Evolutionary conservation across 1,284 basidiomycete genomes (phyloP), one percentile per base, ranked within the genome.

Genomic region (Ustilago shanxiensis): DNA sequence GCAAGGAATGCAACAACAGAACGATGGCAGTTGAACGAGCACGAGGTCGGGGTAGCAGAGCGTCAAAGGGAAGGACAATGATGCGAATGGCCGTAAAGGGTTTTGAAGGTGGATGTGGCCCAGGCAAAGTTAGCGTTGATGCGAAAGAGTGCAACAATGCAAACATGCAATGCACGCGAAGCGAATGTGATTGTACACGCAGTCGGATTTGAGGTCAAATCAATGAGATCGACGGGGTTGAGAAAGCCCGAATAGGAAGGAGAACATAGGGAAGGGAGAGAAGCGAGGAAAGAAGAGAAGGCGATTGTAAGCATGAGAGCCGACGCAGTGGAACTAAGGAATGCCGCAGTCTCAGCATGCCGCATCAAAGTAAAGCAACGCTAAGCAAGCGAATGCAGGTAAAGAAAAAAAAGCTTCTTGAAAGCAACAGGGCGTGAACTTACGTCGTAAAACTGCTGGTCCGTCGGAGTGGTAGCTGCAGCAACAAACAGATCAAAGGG

Each of bases 371-470:
- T 3, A 7, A 11, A 31, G 18, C 20, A 26, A n/a, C 24, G 9
- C 11, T 16, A 10, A 47, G 39, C n/a, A n/a, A n/a, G n/a, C n/a
- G 33, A 26, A n/a, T 18, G 29, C 11, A 8, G 18, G n/a, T 5
- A 33, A 51, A 20, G 8, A 33, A 33, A 51, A 22, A 5, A 24
- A 28, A 49, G 47, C 9, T 26, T 26, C 5, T 22, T 22, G 18
- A 45, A 45, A 22, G 44, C n/a, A 24, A 24, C 26, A 13, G 47
- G 24, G 47, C 14, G 13, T 28, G 24, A 28, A 73, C 77, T 60
- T 60, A 79, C 77, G 52, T 83, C 70, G 67, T 83, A 83, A 62
- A 83, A 83, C n/a, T 83, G 69, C 50, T 83, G 54, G 49, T 83
- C 81, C 51, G 78, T 79, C 52, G 80, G 81, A 50, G 80, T 83